Percentiles rank a stretch among this genome's conserved stretches.
These are phyloP conservation scores for Knoxdaviesia proteae DNA, from an alignment of 2,329 filamentous ascomycete genomes.

Conservation along the genomic window DNA sequence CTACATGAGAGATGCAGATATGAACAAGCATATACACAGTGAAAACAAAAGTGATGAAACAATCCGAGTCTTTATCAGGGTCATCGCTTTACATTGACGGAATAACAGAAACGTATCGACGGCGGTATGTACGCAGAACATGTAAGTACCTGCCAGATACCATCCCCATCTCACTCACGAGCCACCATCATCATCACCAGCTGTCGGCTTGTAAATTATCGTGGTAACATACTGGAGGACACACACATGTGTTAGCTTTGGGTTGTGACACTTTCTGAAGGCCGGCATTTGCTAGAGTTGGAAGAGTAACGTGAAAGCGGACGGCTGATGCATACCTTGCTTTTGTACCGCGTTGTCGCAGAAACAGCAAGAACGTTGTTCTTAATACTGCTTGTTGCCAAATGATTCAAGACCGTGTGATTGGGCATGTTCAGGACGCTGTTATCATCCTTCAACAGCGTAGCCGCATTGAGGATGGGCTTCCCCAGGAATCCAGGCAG, in stretches of 20 bases:
- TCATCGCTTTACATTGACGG: no score
- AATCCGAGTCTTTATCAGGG: no score
- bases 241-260: background rate
- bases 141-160: no score
- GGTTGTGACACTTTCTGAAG: no score
- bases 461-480: slow-evolving; percentile 79
- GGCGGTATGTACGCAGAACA: no score
- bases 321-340: slow-evolving; percentile 42
- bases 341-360: slow-evolving; percentile 90
- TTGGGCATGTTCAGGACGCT: slow-evolving; percentile 95
- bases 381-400: slow-evolving; percentile 96
- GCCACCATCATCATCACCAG: no score
- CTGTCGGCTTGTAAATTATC: slow-evolving; percentile 85
- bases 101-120: no score
- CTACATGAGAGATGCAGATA: no score
- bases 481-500: slow-evolving; percentile 83
- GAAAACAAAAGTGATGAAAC: no score
- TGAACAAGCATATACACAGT: no score
- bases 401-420: slow-evolving; percentile 86
- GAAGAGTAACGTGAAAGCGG: background rate
- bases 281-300: background rate
- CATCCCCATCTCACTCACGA: no score
- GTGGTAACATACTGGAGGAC: slow-evolving; percentile 70
- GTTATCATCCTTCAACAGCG: slow-evolving; percentile 92
- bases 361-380: slow-evolving; percentile 88